Evolutionary conservation across 345 rosid genomes (phyloP).

Genomic region (Capsella bursapastoris): DNA sequence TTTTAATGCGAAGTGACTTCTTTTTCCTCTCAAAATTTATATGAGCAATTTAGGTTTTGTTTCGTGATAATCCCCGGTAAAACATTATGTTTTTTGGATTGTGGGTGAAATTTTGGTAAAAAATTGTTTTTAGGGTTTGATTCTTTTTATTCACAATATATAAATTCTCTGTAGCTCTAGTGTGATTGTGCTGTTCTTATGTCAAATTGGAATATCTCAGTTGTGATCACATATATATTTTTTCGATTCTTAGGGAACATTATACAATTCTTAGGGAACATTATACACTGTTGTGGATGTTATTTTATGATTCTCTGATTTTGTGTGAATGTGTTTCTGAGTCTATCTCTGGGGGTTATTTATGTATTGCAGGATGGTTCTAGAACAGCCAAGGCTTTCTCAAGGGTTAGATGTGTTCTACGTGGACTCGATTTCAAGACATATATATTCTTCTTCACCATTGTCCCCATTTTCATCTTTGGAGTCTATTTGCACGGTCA

Average conservation of each 20-base stretch:
- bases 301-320: not conserved
- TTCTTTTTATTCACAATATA: not conserved
- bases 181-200: constrained; percentile 5
- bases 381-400: constrained; percentile 38
- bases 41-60: constrained; percentile 17
- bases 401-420: constrained; percentile 45
- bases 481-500: constrained; percentile 44
- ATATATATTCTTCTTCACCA: constrained; percentile 36
- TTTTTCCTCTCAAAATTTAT: not conserved
- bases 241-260: not conserved
- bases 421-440: constrained; percentile 44
- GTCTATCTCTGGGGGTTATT: not conserved
- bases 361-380: constrained; percentile 31
- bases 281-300: not conserved
- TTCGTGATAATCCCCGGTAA: not conserved
- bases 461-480: constrained; percentile 27
- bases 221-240: not conserved
- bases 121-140: constrained; percentile 33
- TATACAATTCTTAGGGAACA: not conserved
- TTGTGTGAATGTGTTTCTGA: not conserved
- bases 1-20: not conserved
- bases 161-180: not conserved
- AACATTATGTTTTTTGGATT: not conserved
- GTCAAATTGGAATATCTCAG: not conserved
- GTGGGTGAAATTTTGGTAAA: not conserved